Percentiles rank a stretch among this genome's conserved stretches.
These are phyloP conservation scores for Exserohilum turcica DNA, from an alignment of 2,329 filamentous ascomycete species.

Conservation along the genomic window DNA sequence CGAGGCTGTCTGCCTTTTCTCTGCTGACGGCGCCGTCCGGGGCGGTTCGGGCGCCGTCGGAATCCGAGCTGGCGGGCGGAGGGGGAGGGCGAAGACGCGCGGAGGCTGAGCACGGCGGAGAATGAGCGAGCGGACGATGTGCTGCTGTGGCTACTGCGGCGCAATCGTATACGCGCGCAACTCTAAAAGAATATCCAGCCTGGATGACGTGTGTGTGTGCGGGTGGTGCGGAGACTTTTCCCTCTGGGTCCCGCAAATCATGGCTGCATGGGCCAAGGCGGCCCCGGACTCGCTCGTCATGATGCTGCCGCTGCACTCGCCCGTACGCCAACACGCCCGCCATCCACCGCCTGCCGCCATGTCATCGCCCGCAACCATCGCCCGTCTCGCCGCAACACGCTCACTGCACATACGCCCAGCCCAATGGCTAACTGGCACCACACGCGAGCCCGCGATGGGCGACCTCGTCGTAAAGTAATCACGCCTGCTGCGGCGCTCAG, in stretches of 20 bases:
- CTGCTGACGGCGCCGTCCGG: too few relatives aligned
- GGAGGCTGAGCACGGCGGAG: not conserved
- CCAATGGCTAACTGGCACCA: not conserved
- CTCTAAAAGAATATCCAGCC: slow-evolving; percentile 5
- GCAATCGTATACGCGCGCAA: slow-evolving; percentile 9
- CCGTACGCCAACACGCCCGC: too few relatives aligned
- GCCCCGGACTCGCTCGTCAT: not conserved
- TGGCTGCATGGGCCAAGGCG: not conserved
- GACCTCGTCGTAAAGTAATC: not conserved
- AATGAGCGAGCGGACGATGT: not conserved
- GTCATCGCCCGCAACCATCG: too few relatives aligned
- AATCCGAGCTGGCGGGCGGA: not conserved
- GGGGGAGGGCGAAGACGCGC: not conserved
- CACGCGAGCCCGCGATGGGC: not conserved
- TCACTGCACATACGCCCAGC: not conserved
- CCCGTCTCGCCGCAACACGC: not conserved
- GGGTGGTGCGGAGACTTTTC: slow-evolving; percentile 11
- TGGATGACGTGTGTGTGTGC: slow-evolving; percentile 25
- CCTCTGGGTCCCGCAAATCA: not conserved
- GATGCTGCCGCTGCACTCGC: not conserved
- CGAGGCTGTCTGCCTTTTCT: too few relatives aligned
- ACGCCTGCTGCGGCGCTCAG: not conserved
- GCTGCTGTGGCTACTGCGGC: not conserved
- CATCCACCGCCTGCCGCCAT: too few relatives aligned
- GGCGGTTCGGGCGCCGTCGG: not conserved